Conservation (phyloP, 148 eudicot genomes). For the Arctostaphylos glauca region DNA sequence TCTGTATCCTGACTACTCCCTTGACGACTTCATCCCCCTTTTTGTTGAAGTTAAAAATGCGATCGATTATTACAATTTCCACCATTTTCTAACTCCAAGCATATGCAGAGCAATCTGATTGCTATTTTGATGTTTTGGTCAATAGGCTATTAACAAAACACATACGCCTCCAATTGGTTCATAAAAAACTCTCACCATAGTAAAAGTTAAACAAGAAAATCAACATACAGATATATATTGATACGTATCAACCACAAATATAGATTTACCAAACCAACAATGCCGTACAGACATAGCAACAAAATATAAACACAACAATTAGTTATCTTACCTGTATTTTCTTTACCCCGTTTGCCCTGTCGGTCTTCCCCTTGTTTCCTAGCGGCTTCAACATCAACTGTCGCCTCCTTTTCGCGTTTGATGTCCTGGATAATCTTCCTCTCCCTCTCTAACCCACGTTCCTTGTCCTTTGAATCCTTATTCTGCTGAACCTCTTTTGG, state of each 20-base stretch:
- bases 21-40: background rate
- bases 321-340: slow-evolving; percentile 74
- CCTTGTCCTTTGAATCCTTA: slow-evolving; percentile 55
- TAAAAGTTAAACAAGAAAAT: background rate
- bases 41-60: background rate
- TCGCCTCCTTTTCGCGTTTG: slow-evolving; percentile 38
- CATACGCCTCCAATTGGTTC: background rate
- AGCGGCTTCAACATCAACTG: slow-evolving; percentile 19
- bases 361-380: slow-evolving; percentile 48
- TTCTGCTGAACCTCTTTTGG: slow-evolving; percentile 47
- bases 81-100: background rate
- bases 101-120: background rate
- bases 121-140: background rate
- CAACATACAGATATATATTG: too few species aligned
- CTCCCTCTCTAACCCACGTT: slow-evolving; percentile 54
- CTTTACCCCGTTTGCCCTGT: slow-evolving; percentile 45
- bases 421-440: slow-evolving; percentile 39
- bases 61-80: too few species aligned
- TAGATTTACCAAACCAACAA: background rate
- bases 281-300: background rate
- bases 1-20: background rate
- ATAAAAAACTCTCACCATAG: background rate
- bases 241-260: background rate
- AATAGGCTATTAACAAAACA: background rate
- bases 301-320: slow-evolving; percentile 18